Conservation (phyloP, 2,329 filamentous ascomycete species). For the Pyricularia sp. region DNA sequence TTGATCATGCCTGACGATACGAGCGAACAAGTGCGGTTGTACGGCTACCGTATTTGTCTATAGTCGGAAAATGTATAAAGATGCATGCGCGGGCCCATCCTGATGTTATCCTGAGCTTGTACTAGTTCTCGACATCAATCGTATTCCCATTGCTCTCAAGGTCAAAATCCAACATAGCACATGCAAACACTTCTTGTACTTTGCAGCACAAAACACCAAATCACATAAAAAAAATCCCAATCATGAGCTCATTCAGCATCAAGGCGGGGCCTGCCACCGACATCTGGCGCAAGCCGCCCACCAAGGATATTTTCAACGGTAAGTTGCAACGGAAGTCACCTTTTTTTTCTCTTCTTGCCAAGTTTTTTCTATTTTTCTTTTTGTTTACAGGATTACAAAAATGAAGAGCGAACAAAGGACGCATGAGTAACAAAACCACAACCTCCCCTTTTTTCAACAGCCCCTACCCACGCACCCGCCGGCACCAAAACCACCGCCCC, state of each 20-base stretch:
- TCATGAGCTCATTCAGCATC: constrained; percentile 35
- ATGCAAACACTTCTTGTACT: neutral
- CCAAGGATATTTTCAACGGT: constrained; percentile 57
- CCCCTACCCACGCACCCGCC: constrained; percentile 10
- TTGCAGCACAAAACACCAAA: neutral
- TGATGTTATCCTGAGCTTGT: neutral
- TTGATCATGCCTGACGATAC: neutral
- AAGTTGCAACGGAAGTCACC: neutral
- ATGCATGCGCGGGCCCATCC: neutral
- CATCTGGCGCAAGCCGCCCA: constrained; percentile 68
- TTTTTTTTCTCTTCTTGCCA: neutral
- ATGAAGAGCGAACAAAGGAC: too few species aligned
- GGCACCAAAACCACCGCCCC: constrained; percentile 30
- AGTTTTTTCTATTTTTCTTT: too few species aligned
- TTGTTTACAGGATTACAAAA: too few species aligned
- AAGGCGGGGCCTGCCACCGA: constrained; percentile 54
- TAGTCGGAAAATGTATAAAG: neutral
- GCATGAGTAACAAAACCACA: too few species aligned
- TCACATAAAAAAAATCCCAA: neutral
- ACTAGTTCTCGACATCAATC: neutral
- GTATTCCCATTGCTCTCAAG: neutral
- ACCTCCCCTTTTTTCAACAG: constrained; percentile 1
- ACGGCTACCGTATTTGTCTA: neutral
- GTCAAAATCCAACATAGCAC: neutral
- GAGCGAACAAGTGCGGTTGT: neutral